Percentiles rank a stretch among this genome's conserved stretches.
Evolutionary conservation across 2,329 filamentous ascomycete genomes (phyloP).

Genomic region (Macrophomina phaseolina): DNA sequence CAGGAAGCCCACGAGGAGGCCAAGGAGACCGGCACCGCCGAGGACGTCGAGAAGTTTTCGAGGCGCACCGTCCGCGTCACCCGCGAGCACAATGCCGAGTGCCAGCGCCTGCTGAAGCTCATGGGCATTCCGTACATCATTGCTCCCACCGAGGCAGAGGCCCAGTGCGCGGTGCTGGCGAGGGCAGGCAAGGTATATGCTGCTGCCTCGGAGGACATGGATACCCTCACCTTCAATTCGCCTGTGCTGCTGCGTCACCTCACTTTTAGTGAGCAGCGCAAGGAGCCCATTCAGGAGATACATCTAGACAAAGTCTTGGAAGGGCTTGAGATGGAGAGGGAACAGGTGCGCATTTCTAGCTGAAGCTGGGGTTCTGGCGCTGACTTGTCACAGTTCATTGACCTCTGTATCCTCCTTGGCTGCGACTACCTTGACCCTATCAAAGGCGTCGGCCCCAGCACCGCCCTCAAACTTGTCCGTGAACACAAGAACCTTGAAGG

Average conservation of each 20-base stretch:
- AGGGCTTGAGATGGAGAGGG: constrained; percentile 84
- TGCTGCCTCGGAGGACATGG: constrained; percentile 98
- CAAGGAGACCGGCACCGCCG: constrained; percentile 93
- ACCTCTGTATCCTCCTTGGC: constrained; percentile 94
- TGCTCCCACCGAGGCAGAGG: constrained; percentile 95
- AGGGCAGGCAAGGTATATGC: constrained; percentile 94
- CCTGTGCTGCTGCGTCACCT: constrained; percentile 90
- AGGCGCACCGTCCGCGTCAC: constrained; percentile 91
- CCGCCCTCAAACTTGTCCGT: constrained; percentile 90
- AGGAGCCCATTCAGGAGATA: constrained; percentile 97
- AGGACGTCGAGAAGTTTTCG: constrained; percentile 98
- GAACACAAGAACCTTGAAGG: constrained; percentile 89
- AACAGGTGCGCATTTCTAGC: constrained; percentile 66
- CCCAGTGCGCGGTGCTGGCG: constrained; percentile 90
- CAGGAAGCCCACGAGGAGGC: constrained; percentile 90
- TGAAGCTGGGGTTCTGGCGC: background rate
- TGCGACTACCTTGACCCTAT: constrained; percentile 98
- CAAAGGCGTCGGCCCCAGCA: constrained; percentile 90
- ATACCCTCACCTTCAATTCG: constrained; percentile 92
- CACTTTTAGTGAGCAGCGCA: constrained; percentile 95
- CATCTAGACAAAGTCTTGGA: constrained; percentile 84
- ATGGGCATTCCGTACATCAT: constrained; percentile 98
- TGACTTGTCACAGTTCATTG: constrained; percentile 74
- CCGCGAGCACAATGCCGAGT: constrained; percentile 95
- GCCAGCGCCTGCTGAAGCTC: constrained; percentile 84